Percentiles rank a stretch among this genome's conserved stretches.
phyloP scores from a whole-genome alignment of 805 yeast species.

The Ogataea siamensis region DNA sequence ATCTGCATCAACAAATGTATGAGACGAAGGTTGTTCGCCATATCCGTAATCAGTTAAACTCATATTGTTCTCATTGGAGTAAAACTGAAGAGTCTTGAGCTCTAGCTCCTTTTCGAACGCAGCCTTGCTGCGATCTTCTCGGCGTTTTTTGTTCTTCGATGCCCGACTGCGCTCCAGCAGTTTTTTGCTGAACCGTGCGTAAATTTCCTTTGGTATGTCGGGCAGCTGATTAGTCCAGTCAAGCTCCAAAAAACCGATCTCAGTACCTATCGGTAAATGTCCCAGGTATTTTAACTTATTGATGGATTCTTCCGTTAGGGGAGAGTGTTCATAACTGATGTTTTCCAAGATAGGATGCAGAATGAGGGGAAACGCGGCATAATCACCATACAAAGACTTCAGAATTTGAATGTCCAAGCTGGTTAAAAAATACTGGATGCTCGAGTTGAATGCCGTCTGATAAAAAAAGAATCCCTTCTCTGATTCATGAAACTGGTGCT shows the following conservation, averaged over 20 bases:
- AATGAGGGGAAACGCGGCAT: constrained; percentile 64
- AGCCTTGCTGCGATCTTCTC: constrained; percentile 60
- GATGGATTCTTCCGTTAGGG: constrained; percentile 53
- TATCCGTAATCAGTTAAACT: constrained; percentile 37
- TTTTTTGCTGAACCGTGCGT: constrained; percentile 49
- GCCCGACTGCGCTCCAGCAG: constrained; percentile 54
- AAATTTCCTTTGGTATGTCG: constrained; percentile 42
- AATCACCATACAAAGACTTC: constrained; percentile 57
- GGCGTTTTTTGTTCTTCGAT: constrained; percentile 45
- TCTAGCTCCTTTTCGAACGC: constrained; percentile 60
- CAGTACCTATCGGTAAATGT: constrained; percentile 83
- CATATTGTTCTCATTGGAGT: constrained; percentile 51
- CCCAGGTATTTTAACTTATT: constrained; percentile 70
- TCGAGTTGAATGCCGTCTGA: constrained; percentile 63
- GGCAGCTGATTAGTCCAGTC: constrained; percentile 56
- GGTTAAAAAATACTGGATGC: constrained; percentile 66
- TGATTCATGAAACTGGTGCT: constrained; percentile 14
- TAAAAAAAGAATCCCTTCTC: constrained; percentile 66
- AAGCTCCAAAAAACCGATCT: constrained; percentile 78
- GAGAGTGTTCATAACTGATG: constrained; percentile 55
- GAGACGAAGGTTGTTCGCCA: constrained; percentile 34
- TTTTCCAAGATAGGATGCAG: constrained; percentile 65
- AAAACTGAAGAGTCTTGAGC: constrained; percentile 55
- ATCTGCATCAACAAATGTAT: constrained; percentile 17
- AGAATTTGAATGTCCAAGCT: constrained; percentile 78